phyloP scores from a whole-genome alignment of 2,329 filamentous ascomycete species.

The Didymella keratinophila region DNA sequence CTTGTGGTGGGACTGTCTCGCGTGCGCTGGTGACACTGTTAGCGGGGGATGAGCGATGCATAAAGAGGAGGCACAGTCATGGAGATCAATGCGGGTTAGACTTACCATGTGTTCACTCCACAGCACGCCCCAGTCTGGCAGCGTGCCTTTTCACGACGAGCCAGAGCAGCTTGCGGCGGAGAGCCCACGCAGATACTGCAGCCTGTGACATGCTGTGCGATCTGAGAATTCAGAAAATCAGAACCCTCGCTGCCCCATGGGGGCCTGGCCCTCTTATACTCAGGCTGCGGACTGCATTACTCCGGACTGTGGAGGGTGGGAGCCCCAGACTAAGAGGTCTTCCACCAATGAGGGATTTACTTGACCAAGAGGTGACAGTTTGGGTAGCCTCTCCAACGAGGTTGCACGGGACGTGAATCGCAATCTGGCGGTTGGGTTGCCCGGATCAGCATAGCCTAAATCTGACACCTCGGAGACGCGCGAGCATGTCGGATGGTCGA shows the following conservation, averaged over 20 bases:
- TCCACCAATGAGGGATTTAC: constrained; percentile 16
- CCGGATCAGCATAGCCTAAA: constrained; percentile 17
- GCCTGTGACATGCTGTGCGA: constrained; percentile 10
- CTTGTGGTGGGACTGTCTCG: constrained; percentile 14
- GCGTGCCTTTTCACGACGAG: constrained; percentile 17
- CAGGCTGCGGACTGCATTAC: constrained; percentile 17
- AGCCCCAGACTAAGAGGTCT: constrained; percentile 15
- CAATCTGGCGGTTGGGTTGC: constrained; percentile 16
- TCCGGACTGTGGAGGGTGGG: constrained; percentile 22
- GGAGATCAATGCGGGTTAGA: constrained; percentile 11
- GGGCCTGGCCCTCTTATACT: constrained; percentile 20
- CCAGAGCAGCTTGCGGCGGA: constrained; percentile 19
- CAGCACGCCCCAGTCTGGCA: constrained; percentile 17
- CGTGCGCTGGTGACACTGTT: constrained; percentile 8
- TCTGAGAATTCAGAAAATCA: not conserved
- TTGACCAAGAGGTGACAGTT: constrained; percentile 18
- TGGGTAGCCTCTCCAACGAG: constrained; percentile 5
- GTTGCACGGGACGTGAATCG: constrained; percentile 8
- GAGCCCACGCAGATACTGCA: constrained; percentile 21
- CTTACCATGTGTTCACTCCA: constrained; percentile 19
- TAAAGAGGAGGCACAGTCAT: constrained; percentile 11
- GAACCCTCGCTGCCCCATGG: constrained; percentile 12
- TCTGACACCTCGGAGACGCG: not conserved
- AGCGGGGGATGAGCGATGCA: constrained; percentile 14
- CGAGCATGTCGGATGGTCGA: not conserved